Evolutionary conservation across 352 stramenopile species (phyloP), one percentile per base, ranked within the genome.

Genomic region (Phytophthora nicotianae): DNA sequence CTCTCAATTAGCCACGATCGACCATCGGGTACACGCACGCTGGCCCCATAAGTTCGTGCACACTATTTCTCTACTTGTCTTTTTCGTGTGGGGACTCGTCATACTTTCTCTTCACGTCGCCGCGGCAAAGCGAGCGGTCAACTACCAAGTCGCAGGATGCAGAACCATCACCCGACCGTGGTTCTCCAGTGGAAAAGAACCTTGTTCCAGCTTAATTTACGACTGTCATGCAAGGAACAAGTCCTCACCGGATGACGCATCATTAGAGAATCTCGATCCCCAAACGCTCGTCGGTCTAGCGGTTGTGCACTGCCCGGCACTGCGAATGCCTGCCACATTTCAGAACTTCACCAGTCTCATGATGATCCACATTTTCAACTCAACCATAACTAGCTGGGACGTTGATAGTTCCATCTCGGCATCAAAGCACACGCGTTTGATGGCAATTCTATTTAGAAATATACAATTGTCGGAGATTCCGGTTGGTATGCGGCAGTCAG

Each of bases 351-450:
- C 37, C 5, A 43, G 37, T 43, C 37, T 43, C 37, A 43, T 43
- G 37, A 43, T 43, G 14, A 19, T 43, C 10, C n/a, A 43, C 37
- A 21, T 43, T 19, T 43, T 43, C 37, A 43, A 43, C n/a, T 43
- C 37, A n/a, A 43, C 37, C 6, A 21, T 43, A 5, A 21, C 7
- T 4, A 43, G 37, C 37, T 43, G 37, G 37, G 17, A 43, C 4
- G 4, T 43, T 23, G 37, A 43, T 3, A 43, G 37, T 23, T 43
- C 37, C 37, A 43, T 43, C 37, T 43, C 37, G 1, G 16, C 37
- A n/a, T 43, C 37, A 23, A 43, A 10, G n/a, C 37, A 43, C 37
- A 43, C 37, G 37, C 37, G 37, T 10, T 23, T 43, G 37, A 5
- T 23, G 16, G 37, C 37, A 13, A 21, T 43, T 3, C 16, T 43